Conservation (phyloP, 257 asterid species). For the Cynanchum wilfordii region DNA sequence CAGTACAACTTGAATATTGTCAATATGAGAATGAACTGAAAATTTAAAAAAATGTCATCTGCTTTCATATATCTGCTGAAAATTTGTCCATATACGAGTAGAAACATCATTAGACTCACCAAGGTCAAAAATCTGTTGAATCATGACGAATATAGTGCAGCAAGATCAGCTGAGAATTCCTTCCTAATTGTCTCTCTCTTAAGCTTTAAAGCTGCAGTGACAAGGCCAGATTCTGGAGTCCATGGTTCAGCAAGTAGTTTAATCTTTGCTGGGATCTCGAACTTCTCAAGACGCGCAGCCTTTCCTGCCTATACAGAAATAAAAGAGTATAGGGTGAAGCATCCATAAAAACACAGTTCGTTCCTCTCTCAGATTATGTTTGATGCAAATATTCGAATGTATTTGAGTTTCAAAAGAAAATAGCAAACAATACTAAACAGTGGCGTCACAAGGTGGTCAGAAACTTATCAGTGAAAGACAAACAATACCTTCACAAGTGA, state of each 20-base stretch:
- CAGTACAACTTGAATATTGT: neutral
- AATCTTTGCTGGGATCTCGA: conserved; percentile 46
- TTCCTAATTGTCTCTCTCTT: conserved; percentile 63
- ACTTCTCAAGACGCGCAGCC: conserved; percentile 39
- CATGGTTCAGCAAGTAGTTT: conserved; percentile 41
- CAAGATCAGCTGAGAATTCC: conserved; percentile 63
- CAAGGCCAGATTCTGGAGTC: conserved; percentile 53
- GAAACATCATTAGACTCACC: neutral
- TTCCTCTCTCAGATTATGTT: neutral
- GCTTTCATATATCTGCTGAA: neutral
- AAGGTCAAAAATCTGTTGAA: conserved; percentile 9
- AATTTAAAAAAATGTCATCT: neutral
- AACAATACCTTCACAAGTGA: conserved; percentile 68
- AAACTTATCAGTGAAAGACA: neutral
- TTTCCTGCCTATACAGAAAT: conserved; percentile 33
- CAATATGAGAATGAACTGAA: neutral
- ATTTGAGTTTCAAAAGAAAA: neutral
- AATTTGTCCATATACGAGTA: neutral
- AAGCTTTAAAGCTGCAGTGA: conserved; percentile 49
- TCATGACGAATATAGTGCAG: conserved; percentile 54
- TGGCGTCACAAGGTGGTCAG: neutral
- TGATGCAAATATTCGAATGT: neutral
- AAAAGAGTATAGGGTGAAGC: no score
- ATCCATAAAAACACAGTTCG: no score
- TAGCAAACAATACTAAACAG: neutral